These are phyloP conservation scores for Psilocybe subaeruginosa DNA, from an alignment of 768 basidiomycete genomes.

Conservation along the genomic window DNA sequence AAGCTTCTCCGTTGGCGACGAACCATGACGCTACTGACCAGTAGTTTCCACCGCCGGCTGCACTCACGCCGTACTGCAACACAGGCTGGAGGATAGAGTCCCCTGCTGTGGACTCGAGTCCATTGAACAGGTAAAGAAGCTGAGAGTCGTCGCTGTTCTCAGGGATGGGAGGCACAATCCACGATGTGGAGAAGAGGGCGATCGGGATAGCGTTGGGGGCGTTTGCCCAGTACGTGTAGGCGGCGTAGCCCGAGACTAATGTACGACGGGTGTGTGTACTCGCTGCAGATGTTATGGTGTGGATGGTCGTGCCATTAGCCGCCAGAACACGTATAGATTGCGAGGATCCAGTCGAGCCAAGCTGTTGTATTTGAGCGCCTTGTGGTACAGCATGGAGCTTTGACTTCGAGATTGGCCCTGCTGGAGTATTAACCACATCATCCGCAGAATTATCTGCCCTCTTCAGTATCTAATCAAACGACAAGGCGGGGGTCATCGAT, in stretches of 20 bases:
- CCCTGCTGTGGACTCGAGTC: not conserved
- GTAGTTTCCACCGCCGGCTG: not conserved
- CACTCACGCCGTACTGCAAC: not conserved
- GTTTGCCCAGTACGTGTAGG: not conserved
- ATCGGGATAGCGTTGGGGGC: not conserved
- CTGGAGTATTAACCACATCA: not conserved
- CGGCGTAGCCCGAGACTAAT: not conserved
- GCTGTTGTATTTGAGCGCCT: not conserved
- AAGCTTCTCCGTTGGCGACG: not conserved
- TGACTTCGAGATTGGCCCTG: not conserved
- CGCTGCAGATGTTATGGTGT: too few relatives aligned
- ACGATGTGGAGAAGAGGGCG: not conserved
- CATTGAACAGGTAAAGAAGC: not conserved
- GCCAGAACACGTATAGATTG: too few relatives aligned
- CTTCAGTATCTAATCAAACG: too few relatives aligned
- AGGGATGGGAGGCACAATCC: not conserved
- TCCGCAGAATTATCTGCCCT: not conserved
- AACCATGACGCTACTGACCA: not conserved
- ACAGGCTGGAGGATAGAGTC: not conserved
- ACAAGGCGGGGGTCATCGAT: too few relatives aligned
- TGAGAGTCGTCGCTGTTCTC: not conserved
- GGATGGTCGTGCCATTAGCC: not conserved
- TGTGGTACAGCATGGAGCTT: not conserved
- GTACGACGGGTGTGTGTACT: too few relatives aligned
- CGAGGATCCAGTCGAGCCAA: too few relatives aligned